Conservation (phyloP, 2,329 filamentous ascomycete genomes). For the Trichoderma pleuroti region DNA sequence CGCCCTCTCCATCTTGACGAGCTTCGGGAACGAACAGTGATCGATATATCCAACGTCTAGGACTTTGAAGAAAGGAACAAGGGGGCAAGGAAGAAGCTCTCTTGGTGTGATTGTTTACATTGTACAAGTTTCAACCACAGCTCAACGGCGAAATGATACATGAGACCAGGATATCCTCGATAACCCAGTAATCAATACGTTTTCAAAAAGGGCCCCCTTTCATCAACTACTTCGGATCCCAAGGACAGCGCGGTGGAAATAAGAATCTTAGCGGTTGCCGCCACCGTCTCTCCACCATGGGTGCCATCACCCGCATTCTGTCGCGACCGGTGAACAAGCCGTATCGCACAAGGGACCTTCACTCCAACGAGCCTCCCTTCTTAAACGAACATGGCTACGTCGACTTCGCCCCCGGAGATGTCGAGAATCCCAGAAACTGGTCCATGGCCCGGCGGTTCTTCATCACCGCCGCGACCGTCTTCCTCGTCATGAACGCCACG, state of each 20-base stretch:
- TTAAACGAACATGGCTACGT: conserved; percentile 49
- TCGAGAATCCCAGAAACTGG: conserved; percentile 52
- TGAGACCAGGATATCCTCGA: neutral
- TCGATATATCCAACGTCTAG: neutral
- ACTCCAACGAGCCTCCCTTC: conserved; percentile 32
- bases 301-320: conserved; percentile 36
- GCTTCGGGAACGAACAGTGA: neutral
- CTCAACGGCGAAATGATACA: neutral
- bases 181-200: neutral
- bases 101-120: neutral
- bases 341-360: conserved; percentile 40
- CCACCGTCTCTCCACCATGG: neutral
- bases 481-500: conserved; percentile 53
- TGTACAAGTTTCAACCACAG: neutral
- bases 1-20: neutral
- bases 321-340: conserved; percentile 52
- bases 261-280: neutral
- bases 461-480: conserved; percentile 41
- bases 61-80: neutral
- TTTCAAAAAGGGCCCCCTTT: neutral
- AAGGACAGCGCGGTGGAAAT: neutral
- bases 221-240: neutral
- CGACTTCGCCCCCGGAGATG: conserved; percentile 48
- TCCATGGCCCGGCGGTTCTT: conserved; percentile 36
- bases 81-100: too few species aligned